A percentile compares a stretch with the other conserved stretches of the same genome.
phyloP scores from a whole-genome alignment of 129 eudicot species.

The Mikania micrantha region DNA sequence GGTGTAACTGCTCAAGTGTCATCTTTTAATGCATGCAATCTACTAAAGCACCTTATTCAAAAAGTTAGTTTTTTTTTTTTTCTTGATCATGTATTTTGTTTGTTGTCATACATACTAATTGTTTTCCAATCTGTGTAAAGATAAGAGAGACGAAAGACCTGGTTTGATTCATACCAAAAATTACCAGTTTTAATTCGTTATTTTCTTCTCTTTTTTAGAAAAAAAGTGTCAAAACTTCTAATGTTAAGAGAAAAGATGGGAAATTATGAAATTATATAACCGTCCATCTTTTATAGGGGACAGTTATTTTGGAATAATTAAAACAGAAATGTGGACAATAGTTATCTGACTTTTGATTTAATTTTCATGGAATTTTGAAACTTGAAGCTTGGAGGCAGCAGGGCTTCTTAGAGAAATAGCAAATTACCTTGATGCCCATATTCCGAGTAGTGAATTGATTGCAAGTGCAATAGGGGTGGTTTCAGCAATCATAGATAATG shows the following conservation, averaged over 20 bases:
- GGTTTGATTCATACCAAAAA: not conserved
- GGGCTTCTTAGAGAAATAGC: conserved; percentile 94
- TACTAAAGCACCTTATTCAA: not conserved
- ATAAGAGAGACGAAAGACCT: too few species aligned
- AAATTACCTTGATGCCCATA: conserved; percentile 84
- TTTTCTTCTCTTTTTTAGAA: not conserved
- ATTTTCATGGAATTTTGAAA: conserved; percentile 8
- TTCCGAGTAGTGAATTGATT: conserved; percentile 63
- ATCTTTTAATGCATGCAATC: not conserved
- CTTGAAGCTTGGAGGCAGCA: conserved; percentile 80
- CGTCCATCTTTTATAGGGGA: not conserved
- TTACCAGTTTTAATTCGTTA: not conserved
- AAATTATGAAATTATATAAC: not conserved
- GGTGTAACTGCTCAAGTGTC: not conserved
- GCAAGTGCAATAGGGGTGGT: conserved; percentile 97
- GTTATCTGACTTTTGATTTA: not conserved
- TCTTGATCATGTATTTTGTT: too few species aligned
- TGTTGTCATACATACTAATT: not conserved
- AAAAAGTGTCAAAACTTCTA: too few species aligned
- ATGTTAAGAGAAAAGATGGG: not conserved
- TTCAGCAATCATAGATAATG: conserved; percentile 90
- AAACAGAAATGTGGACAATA: not conserved
- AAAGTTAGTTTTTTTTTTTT: not conserved
- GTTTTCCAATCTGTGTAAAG: not conserved
- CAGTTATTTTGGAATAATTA: not conserved